Conservation (phyloP, 371 early-diverging fungal species). For the Rhizopus stolonifer region DNA sequence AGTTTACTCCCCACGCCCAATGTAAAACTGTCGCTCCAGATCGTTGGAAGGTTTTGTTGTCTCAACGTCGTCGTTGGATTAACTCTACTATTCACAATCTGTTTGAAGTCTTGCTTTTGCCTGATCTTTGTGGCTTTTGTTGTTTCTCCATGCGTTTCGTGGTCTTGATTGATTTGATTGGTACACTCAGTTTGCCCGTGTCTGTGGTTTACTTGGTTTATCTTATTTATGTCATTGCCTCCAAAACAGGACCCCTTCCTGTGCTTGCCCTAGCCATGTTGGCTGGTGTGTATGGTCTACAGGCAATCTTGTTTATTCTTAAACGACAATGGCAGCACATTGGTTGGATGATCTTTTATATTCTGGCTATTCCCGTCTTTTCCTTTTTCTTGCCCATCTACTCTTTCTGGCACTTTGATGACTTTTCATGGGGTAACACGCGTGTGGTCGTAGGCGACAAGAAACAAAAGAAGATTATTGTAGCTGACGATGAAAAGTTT, state of each 20-base stretch:
- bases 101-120: constrained; percentile 84
- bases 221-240: constrained; percentile 65
- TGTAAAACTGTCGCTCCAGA: constrained; percentile 98
- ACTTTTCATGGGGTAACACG: constrained; percentile 94
- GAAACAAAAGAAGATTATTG: constrained; percentile 64
- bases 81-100: constrained; percentile 98
- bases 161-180: constrained; percentile 89
- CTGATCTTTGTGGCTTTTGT: constrained; percentile 93
- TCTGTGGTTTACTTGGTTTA: constrained; percentile 86
- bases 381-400: constrained; percentile 80
- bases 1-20: constrained; percentile 95
- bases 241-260: constrained; percentile 52
- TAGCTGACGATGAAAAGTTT: constrained; percentile 70
- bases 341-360: constrained; percentile 96
- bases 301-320: constrained; percentile 83
- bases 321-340: constrained; percentile 93
- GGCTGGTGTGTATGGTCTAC: constrained; percentile 79
- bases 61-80: constrained; percentile 93
- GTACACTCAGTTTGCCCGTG: constrained; percentile 93
- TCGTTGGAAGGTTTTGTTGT: constrained; percentile 89
- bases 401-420: constrained; percentile 91
- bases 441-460: constrained; percentile 74
- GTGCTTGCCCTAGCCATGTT: constrained; percentile 60
- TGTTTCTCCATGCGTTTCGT: constrained; percentile 97
- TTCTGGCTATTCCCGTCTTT: constrained; percentile 83